Evolutionary conservation across 2,329 filamentous ascomycete species (phyloP).

Genomic region (Claviceps fusiformis): DNA sequence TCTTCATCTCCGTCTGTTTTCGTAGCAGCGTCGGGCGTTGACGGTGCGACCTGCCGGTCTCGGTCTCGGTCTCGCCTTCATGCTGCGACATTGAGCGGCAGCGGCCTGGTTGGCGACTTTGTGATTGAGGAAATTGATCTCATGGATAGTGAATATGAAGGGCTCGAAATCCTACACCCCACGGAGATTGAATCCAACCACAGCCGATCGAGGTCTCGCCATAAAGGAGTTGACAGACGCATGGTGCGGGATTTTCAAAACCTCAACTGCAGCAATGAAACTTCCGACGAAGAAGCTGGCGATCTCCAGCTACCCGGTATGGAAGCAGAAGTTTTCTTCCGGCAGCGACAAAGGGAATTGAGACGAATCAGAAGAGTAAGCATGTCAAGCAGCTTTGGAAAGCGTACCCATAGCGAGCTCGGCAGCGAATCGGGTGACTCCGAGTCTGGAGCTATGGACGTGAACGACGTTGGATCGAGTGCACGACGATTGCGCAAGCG

Average conservation of each 20-base stretch:
- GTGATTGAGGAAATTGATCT: slow-evolving; percentile 34
- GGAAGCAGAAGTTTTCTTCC: slow-evolving; percentile 28
- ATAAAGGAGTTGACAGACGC: slow-evolving; percentile 25
- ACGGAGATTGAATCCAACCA: slow-evolving; percentile 33
- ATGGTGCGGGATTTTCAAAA: slow-evolving; percentile 32
- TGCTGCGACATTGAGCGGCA: slow-evolving; percentile 8
- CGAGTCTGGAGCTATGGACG: slow-evolving; percentile 25
- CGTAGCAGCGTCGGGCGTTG: not conserved
- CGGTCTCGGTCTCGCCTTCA: slow-evolving; percentile 4
- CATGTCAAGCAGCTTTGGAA: slow-evolving; percentile 40
- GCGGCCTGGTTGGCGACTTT: slow-evolving; percentile 17
- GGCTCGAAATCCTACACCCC: slow-evolving; percentile 28
- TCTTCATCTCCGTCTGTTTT: not conserved
- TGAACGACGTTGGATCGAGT: slow-evolving; percentile 30
- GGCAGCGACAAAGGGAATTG: slow-evolving; percentile 27
- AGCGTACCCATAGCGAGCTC: slow-evolving; percentile 40
- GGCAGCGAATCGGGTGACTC: slow-evolving; percentile 37
- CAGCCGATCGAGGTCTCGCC: slow-evolving; percentile 26
- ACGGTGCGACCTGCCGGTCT: not conserved
- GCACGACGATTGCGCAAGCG: slow-evolving; percentile 34
- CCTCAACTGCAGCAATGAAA: slow-evolving; percentile 30
- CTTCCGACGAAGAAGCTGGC: slow-evolving; percentile 21
- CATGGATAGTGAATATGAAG: slow-evolving; percentile 31
- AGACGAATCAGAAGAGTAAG: slow-evolving; percentile 32
- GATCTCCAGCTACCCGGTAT: slow-evolving; percentile 11